phyloP scores from a whole-genome alignment of 208 protist species.

The Herpetomonas samuelpessoai region DNA sequence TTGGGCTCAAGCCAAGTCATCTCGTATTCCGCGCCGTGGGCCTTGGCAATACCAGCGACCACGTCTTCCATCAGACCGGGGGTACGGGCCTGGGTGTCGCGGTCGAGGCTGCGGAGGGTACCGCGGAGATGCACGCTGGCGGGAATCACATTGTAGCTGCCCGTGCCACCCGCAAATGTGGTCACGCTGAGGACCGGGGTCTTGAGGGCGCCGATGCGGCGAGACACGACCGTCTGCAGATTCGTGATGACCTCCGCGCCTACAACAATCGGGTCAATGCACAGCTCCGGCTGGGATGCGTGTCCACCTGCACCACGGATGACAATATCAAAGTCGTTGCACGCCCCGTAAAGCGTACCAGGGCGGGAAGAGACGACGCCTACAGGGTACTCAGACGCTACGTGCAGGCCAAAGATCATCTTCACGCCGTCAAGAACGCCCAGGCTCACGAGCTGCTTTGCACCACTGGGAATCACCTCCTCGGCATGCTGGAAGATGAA shows the following conservation, averaged over 20 bases:
- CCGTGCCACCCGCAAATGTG: constrained; percentile 49
- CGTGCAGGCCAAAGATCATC: no score
- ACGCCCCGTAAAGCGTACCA: constrained; percentile 42
- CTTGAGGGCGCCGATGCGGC: constrained; percentile 54
- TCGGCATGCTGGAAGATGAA: no score
- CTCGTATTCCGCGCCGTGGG: constrained; percentile 54
- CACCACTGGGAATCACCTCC: no score
- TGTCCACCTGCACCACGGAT: constrained; percentile 64
- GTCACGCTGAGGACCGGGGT: constrained; percentile 66
- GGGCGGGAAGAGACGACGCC: constrained; percentile 20
- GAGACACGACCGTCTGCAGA: constrained; percentile 63
- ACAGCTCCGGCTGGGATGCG: constrained; percentile 63
- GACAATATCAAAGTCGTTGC: constrained; percentile 70
- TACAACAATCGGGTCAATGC: constrained; percentile 62
- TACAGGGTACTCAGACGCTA: constrained; percentile 18
- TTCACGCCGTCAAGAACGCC: no score
- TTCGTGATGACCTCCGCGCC: constrained; percentile 47
- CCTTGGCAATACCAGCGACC: constrained; percentile 56
- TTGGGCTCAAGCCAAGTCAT: constrained; percentile 77
- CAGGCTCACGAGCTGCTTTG: no score
- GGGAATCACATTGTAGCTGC: constrained; percentile 78
- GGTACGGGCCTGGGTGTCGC: constrained; percentile 48
- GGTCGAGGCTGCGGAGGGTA: constrained; percentile 67
- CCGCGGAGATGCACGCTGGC: constrained; percentile 61
- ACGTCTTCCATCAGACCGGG: constrained; percentile 69